Conservation (phyloP, 2,329 filamentous ascomycete species). For the Fusarium sublunatum region DNA sequence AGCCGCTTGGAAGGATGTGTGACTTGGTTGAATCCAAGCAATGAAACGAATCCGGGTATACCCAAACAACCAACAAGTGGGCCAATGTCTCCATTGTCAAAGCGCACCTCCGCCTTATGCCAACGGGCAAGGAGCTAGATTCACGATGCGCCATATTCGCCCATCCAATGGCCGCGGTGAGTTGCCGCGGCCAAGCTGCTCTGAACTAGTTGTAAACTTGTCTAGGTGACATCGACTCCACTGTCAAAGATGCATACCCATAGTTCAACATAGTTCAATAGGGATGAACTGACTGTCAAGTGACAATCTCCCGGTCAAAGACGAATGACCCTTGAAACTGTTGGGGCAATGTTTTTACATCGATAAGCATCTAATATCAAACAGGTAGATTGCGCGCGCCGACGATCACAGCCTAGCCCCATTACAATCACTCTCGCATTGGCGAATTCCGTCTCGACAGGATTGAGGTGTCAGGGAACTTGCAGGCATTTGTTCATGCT, state of each 20-base stretch:
- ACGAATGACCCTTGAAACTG: constrained; percentile 6
- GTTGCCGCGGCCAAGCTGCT: constrained; percentile 15
- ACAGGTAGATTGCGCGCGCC: background rate
- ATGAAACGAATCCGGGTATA: constrained; percentile 18
- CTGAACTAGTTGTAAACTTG: constrained; percentile 1
- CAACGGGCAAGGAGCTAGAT: background rate
- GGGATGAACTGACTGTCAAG: constrained; percentile 1
- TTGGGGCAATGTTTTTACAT: constrained; percentile 11
- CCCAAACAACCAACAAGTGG: constrained; percentile 1
- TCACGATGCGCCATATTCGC: constrained; percentile 10
- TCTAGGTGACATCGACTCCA: constrained; percentile 10
- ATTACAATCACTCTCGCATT: background rate
- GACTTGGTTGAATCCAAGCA: constrained; percentile 11
- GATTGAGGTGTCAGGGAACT: background rate
- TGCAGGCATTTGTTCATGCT: background rate
- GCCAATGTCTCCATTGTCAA: constrained; percentile 17
- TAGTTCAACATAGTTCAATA: constrained; percentile 5
- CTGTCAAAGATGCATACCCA: constrained; percentile 3
- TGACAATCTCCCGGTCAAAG: too few relatives aligned
- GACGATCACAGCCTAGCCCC: constrained; percentile 3
- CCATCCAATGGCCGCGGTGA: constrained; percentile 7
- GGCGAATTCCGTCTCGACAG: constrained; percentile 11
- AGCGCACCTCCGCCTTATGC: constrained; percentile 18
- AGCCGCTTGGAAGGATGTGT: background rate
- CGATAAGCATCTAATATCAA: constrained; percentile 3